phyloP scores from a whole-genome alignment of 257 asterid species.

The Plantago major region DNA sequence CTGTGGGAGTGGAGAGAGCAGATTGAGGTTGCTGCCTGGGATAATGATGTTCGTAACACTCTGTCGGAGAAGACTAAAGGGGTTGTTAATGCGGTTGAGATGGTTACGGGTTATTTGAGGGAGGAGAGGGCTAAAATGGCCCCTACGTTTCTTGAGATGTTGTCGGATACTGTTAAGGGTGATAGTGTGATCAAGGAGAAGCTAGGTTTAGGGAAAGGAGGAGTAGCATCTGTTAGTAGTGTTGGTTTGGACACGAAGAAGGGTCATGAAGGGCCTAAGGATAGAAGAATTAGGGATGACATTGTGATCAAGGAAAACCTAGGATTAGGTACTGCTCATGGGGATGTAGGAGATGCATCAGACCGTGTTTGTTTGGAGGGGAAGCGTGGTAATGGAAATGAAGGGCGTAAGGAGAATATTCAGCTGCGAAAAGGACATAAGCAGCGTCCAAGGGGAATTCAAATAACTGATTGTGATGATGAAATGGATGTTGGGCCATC shows the following conservation, averaged over 20 bases:
- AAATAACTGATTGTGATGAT: not conserved
- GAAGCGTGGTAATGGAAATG: too few relatives aligned
- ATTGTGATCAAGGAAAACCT: too few relatives aligned
- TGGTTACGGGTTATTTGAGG: not conserved
- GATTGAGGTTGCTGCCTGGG: not conserved
- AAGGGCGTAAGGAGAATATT: not conserved
- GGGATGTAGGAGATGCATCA: too few relatives aligned
- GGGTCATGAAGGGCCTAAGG: too few relatives aligned
- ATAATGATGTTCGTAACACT: not conserved
- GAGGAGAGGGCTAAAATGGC: not conserved
- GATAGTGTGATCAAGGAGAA: not conserved
- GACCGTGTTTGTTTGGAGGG: too few relatives aligned
- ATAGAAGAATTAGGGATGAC: too few relatives aligned
- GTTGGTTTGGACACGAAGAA: not conserved
- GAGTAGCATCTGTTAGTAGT: too few relatives aligned
- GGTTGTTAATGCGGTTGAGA: not conserved
- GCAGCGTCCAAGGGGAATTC: not conserved
- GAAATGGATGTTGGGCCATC: not conserved
- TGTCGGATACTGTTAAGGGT: not conserved
- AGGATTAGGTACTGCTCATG: too few relatives aligned
- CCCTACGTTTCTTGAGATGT: not conserved
- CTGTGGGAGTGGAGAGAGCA: conserved; percentile 1
- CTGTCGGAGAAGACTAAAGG: not conserved
- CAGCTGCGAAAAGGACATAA: not conserved
- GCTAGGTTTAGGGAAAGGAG: not conserved